These are phyloP conservation scores for Penicillium hesseltinei DNA, from an alignment of 2,329 filamentous ascomycete genomes.

Conservation along the genomic window DNA sequence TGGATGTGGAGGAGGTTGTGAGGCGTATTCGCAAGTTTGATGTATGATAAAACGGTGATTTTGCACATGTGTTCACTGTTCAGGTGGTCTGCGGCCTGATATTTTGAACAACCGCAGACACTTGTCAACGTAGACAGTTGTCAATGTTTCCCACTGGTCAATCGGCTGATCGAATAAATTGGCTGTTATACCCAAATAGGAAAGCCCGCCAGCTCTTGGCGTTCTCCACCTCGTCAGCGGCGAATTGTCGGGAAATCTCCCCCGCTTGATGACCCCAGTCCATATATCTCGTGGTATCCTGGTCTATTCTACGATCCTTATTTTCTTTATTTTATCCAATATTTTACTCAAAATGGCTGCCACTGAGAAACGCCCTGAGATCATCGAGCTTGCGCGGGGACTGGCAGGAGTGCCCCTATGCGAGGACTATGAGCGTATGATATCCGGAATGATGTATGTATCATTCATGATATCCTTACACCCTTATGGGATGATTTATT, in stretches of 20 bases:
- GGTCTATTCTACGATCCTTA: neutral
- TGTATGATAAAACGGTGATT: neutral
- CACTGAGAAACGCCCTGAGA: slow-evolving; percentile 28
- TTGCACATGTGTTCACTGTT: no score
- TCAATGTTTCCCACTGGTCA: neutral
- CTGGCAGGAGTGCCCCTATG: slow-evolving; percentile 29
- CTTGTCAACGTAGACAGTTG: neutral
- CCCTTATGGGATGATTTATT: neutral
- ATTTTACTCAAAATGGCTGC: slow-evolving; percentile 23
- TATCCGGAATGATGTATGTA: slow-evolving; percentile 37
- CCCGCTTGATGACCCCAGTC: neutral
- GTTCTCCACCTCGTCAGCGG: neutral
- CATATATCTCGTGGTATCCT: neutral
- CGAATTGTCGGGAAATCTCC: slow-evolving; percentile 2
- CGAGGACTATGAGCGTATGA: slow-evolving; percentile 38
- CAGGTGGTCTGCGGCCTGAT: neutral
- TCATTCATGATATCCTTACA: neutral
- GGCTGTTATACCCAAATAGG: slow-evolving; percentile 1
- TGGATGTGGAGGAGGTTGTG: slow-evolving; percentile 28
- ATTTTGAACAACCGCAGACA: neutral
- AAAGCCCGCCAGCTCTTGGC: slow-evolving; percentile 1
- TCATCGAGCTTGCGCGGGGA: slow-evolving; percentile 31
- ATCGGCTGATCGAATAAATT: neutral
- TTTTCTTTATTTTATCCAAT: neutral
- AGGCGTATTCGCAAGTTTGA: slow-evolving; percentile 36